A percentile compares a stretch with the other conserved stretches of the same genome.
These are phyloP conservation scores for Orbilia blumenaviensis DNA, from an alignment of 2,329 filamentous ascomycete species.

Conservation along the genomic window DNA sequence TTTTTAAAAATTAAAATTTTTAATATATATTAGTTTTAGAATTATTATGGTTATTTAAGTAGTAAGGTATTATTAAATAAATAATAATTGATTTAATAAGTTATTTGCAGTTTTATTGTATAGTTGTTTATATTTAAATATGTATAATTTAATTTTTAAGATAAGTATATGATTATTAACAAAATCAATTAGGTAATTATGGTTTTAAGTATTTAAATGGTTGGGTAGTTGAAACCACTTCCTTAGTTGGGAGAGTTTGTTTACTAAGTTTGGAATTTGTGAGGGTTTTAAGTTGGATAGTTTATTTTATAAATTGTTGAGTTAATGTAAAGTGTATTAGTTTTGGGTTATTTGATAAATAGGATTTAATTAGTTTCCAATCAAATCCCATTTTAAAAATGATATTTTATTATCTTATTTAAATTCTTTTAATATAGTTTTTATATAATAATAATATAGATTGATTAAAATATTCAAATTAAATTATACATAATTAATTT, in stretches of 20 bases:
- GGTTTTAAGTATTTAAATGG: background rate
- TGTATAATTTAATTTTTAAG: background rate
- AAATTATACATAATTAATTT: background rate
- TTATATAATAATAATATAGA: conserved; percentile 60
- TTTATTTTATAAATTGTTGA: background rate
- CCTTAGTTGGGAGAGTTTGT: conserved; percentile 54
- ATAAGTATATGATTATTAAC: background rate
- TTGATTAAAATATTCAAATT: background rate
- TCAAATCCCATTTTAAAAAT: background rate
- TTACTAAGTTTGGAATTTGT: background rate
- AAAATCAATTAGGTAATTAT: background rate
- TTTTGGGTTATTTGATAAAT: background rate
- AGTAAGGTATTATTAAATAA: background rate
- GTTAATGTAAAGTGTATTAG: background rate
- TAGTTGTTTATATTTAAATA: conserved; percentile 1
- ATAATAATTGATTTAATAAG: background rate
- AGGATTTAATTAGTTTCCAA: background rate
- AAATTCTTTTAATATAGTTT: conserved; percentile 64
- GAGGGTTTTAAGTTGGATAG: background rate
- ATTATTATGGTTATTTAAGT: background rate
- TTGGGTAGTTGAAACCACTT: conserved; percentile 62
- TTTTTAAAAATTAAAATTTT: conserved; percentile 58
- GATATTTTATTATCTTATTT: background rate
- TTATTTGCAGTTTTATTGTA: background rate
- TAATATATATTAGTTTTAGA: background rate